Base-by-base conservation (phyloP, 257 asterid genomes). In the Solanum bulbocastanum region DNA sequence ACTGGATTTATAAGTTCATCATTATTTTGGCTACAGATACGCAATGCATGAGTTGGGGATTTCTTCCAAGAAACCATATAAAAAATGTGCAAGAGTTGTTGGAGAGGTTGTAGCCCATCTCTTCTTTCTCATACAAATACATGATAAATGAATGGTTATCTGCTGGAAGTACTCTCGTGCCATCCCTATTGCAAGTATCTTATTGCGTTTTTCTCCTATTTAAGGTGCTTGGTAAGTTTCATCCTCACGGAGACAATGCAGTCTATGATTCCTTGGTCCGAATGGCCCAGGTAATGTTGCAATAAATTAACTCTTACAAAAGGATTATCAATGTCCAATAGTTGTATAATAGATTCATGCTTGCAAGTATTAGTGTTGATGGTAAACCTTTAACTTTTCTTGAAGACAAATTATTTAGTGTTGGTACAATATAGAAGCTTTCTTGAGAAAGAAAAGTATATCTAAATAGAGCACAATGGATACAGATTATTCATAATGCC, bases 11-110 rank as follows among this genome's bases (percentile, higher is more conserved):
- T 82, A 49, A n/a, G 84, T 81, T 81, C 71, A 69, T 76, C 73
- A 39, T 49, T 42, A 49, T 82, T 44, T 87, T 74, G 89, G 33
- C 69, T 88, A 36, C 92, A 97, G 99, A 90, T 97, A 87, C 71
- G 99, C 99, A 68, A 96, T 97, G 99, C 99, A 97, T 88, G 99
- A 96, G 86, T 92, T 97, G 87, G 99, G 99, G 87, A 92, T 97
- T 90, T 91, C 99, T 85, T 97, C 99, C 30, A 94, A 89, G 96
- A 96, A 91, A 87, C 99, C 99, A 30, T 40, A 94, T 94, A 97
- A 94, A 94, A 97, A 96, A 90, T 96, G 99, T 92, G 99, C 99
- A 36, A 94, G 99, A 93, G 99, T 97, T 87, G 99, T 97, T 86
- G 98, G 99, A 52, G 99, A 97, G 99, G 99, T 95, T 91, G 93